These are phyloP conservation scores for Microstegium vimineum DNA, from an alignment of 176 grass and related monocot species.

Conservation along the genomic window DNA sequence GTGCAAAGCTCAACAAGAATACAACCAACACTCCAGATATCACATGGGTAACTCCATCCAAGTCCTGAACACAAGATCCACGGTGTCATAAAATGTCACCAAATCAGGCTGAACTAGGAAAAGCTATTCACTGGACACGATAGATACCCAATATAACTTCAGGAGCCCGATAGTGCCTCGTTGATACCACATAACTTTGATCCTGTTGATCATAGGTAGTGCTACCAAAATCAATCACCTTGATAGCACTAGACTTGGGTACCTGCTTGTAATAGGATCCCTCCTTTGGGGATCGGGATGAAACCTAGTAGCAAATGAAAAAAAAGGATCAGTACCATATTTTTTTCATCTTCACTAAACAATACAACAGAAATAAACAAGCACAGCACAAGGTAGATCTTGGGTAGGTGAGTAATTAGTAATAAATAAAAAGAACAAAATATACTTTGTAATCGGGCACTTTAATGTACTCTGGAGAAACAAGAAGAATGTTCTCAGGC, in stretches of 20 bases:
- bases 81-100: background rate
- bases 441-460: slow-evolving; percentile 99
- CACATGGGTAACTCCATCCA: slow-evolving; percentile 88
- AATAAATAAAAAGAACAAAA: slow-evolving; percentile 50
- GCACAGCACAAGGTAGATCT: background rate
- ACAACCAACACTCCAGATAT: slow-evolving; percentile 96
- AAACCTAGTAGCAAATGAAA: slow-evolving; percentile 48
- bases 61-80: slow-evolving; percentile 62
- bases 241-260: slow-evolving; percentile 90
- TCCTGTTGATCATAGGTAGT: slow-evolving; percentile 55
- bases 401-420: background rate
- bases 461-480: slow-evolving; percentile 94
- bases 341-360: background rate
- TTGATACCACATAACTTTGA: slow-evolving; percentile 86
- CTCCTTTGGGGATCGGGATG: slow-evolving; percentile 52
- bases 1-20: slow-evolving; percentile 94
- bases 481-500: slow-evolving; percentile 99
- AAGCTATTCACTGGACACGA: background rate
- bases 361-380: background rate
- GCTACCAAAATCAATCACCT: slow-evolving; percentile 99
- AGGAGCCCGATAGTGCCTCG: slow-evolving; percentile 86
- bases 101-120: background rate
- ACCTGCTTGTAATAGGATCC: slow-evolving; percentile 68
- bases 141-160: slow-evolving; percentile 87
- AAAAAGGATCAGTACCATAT: slow-evolving; percentile 14